Evolutionary conservation across 306 rosid genomes (phyloP).

Genomic region (Psophocarpus tetragonolobus): DNA sequence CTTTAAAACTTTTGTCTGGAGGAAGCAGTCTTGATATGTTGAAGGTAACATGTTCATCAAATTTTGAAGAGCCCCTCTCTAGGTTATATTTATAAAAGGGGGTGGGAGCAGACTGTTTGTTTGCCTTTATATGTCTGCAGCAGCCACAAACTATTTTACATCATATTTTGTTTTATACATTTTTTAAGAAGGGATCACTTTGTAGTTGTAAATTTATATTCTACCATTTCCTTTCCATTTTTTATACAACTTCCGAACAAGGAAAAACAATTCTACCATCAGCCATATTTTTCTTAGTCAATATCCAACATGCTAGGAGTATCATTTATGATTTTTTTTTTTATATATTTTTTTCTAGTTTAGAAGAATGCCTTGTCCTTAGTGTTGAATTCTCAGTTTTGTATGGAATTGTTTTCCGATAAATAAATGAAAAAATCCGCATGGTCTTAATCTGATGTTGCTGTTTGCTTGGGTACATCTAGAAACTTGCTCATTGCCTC

Average conservation of each 20-base stretch:
- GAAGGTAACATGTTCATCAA: constrained; percentile 61
- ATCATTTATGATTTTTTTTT: not conserved
- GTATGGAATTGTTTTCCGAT: constrained; percentile 17
- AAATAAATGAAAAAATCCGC: not conserved
- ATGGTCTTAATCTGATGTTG: constrained; percentile 32
- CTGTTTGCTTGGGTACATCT: constrained; percentile 43
- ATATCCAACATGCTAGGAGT: not conserved
- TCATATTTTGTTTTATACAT: not conserved
- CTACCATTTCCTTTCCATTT: not conserved
- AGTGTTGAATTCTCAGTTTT: constrained; percentile 29
- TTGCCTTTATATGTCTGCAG: not conserved
- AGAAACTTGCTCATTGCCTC: constrained; percentile 82
- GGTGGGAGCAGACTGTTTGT: not conserved
- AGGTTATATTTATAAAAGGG: constrained; percentile 9
- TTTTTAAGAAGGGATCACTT: not conserved
- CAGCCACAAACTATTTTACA: not conserved
- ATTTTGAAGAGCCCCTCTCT: constrained; percentile 27
- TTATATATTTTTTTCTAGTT: not conserved
- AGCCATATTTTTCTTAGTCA: not conserved
- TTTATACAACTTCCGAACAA: not conserved
- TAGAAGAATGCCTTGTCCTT: constrained; percentile 18
- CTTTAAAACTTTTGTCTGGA: constrained; percentile 60
- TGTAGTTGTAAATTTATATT: not conserved
- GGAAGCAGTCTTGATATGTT: constrained; percentile 61
- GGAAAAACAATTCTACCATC: constrained; percentile 14